Conservation (phyloP, 768 basidiomycete genomes). For the Agrocybe praecox region DNA sequence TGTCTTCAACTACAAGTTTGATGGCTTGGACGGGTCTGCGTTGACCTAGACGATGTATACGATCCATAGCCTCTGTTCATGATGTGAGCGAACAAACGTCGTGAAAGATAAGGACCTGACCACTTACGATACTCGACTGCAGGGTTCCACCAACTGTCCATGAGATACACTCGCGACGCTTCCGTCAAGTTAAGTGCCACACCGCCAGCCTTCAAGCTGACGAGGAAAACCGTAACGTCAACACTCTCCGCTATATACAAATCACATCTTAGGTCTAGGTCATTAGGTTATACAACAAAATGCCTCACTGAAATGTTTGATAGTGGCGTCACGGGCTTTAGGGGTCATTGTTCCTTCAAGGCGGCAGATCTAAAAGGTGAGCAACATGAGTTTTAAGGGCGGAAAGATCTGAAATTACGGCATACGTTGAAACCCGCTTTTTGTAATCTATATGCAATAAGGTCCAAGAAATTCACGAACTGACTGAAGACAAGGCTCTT, state of each 20-base stretch:
- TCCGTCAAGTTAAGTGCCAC: constrained; percentile 90
- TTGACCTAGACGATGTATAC: constrained; percentile 96
- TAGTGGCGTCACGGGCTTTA: constrained; percentile 91
- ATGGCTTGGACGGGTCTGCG: constrained; percentile 91
- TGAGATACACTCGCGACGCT: constrained; percentile 91
- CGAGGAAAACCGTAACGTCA: constrained; percentile 95
- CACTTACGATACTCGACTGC: constrained; percentile 87
- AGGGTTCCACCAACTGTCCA: constrained; percentile 99
- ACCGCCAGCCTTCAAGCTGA: constrained; percentile 95
- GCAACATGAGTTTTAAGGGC: constrained; percentile 28
- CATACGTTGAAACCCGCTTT: constrained; percentile 87
- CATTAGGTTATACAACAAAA: not conserved
- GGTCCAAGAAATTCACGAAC: constrained; percentile 90
- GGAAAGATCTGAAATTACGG: constrained; percentile 8
- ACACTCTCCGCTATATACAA: constrained; percentile 78
- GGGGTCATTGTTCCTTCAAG: constrained; percentile 98
- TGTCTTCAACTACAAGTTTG: constrained; percentile 94
- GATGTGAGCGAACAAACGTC: not conserved
- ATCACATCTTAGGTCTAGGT: not conserved
- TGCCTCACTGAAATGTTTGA: constrained; percentile 85
- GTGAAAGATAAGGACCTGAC: not conserved
- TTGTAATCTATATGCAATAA: constrained; percentile 92
- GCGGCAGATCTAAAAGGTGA: constrained; percentile 75
- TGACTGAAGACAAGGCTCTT: constrained; percentile 98
- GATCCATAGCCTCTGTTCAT: constrained; percentile 88